Percentiles rank a stretch among this genome's conserved stretches.
Evolutionary conservation across 129 eudicot species (phyloP).

Genomic region (Pseudognaphalium luteoalbum): DNA sequence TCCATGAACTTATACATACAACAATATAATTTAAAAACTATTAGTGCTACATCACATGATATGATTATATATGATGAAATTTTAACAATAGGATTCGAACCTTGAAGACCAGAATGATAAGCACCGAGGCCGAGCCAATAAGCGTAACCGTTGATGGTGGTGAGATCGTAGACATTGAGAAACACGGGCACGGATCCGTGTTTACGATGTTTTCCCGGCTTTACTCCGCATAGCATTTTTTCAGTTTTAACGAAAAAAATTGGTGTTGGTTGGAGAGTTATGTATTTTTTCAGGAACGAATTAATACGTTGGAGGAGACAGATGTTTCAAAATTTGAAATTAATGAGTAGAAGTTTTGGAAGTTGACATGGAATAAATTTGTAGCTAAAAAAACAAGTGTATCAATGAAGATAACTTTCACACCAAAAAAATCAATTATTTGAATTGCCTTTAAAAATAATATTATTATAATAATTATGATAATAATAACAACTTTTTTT

Average conservation of each 20-base stretch:
- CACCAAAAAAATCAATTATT: neutral
- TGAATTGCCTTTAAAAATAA: neutral
- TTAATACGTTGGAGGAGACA: constrained; percentile 29
- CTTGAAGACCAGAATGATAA: constrained; percentile 90
- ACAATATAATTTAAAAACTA: neutral
- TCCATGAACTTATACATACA: constrained; percentile 60
- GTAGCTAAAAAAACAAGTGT: constrained; percentile 24
- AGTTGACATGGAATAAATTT: constrained; percentile 30
- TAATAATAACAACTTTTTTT: no score
- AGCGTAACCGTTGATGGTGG: constrained; percentile 75
- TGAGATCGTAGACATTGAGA: constrained; percentile 87
- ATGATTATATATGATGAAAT: neutral
- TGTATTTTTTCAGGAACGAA: neutral
- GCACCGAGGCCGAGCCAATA: constrained; percentile 93
- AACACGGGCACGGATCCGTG: constrained; percentile 63
- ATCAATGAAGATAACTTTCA: constrained; percentile 28
- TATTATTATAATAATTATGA: no score
- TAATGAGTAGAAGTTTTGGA: constrained; percentile 9
- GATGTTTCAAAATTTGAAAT: constrained; percentile 25
- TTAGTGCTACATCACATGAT: no score
- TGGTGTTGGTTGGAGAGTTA: neutral
- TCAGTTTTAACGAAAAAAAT: constrained; percentile 22
- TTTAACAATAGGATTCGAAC: constrained; percentile 21
- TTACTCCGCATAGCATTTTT: constrained; percentile 32
- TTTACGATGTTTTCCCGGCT: constrained; percentile 16